Evolutionary conservation across 2,329 filamentous ascomycete species (phyloP).

Genomic region (Fusarium dlaminii): DNA sequence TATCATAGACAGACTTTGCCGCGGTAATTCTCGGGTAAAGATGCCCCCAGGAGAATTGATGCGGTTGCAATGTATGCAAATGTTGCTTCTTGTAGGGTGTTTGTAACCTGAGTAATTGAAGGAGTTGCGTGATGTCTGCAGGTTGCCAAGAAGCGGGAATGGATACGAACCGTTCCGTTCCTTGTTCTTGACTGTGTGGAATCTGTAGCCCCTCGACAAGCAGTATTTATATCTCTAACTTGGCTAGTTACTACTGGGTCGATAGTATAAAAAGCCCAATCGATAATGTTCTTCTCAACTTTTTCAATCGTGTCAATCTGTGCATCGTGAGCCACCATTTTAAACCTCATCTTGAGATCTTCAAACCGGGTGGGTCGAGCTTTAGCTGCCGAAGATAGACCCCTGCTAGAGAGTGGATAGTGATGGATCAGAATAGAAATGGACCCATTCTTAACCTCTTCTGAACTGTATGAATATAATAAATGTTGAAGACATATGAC

Average conservation of each 20-base stretch:
- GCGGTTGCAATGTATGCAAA: not conserved
- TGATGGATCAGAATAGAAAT: not conserved
- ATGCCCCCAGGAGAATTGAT: not conserved
- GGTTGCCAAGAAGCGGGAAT: not conserved
- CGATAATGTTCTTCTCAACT: too few relatives aligned
- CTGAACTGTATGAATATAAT: not conserved
- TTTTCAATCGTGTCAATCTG: not conserved
- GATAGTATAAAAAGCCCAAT: too few relatives aligned
- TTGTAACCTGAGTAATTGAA: not conserved
- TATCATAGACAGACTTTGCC: too few relatives aligned
- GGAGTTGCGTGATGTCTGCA: not conserved
- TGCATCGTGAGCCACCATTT: not conserved
- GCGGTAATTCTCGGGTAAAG: not conserved
- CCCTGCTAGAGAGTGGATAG: conserved; percentile 33
- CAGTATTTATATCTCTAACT: not conserved
- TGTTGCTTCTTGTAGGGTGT: not conserved
- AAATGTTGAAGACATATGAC: not conserved
- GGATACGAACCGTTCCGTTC: not conserved
- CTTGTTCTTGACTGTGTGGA: not conserved
- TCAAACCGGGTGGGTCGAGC: conserved; percentile 9
- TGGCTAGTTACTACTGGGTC: fast-evolving
- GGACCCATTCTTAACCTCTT: conserved; percentile 22
- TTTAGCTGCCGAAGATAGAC: conserved; percentile 21
- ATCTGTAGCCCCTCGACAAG: not conserved
- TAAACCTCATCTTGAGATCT: conserved; percentile 19